Percentiles rank a stretch among this genome's conserved stretches.
Conservation (phyloP, 1,284 basidiomycete genomes). For the Apiotrichum domesticum region DNA sequence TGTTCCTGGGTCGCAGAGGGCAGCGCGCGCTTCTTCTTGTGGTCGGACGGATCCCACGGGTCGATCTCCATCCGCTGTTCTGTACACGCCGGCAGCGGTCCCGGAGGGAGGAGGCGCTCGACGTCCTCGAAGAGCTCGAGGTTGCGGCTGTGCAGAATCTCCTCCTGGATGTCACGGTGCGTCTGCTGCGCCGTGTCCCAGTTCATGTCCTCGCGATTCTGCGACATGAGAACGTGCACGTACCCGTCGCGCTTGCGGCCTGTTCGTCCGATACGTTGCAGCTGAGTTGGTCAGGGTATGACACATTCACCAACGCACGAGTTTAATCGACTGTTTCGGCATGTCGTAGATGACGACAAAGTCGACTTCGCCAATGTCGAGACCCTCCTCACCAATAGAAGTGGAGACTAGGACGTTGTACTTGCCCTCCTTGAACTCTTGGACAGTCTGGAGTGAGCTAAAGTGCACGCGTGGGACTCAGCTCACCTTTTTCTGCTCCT, state of each 20-base stretch:
- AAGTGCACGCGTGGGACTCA: slow-evolving; percentile 45
- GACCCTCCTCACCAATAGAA: slow-evolving; percentile 94
- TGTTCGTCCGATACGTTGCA: slow-evolving; percentile 93
- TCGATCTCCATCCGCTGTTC: slow-evolving; percentile 65
- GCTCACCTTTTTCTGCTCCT: slow-evolving; percentile 77
- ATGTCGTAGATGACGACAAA: slow-evolving; percentile 95
- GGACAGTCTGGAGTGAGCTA: slow-evolving; percentile 50
- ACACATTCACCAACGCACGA: slow-evolving; percentile 56
- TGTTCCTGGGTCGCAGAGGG: slow-evolving; percentile 13
- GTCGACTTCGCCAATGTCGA: slow-evolving; percentile 99
- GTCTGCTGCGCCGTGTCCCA: slow-evolving; percentile 83
- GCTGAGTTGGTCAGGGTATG: slow-evolving; percentile 49
- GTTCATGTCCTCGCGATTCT: slow-evolving; percentile 84
- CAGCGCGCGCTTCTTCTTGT: slow-evolving; percentile 25
- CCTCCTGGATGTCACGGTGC: slow-evolving; percentile 83
- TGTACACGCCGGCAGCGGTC: slow-evolving; percentile 67
- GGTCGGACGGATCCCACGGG: slow-evolving; percentile 40
- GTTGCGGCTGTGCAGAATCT: slow-evolving; percentile 75
- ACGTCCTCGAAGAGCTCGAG: slow-evolving; percentile 92
- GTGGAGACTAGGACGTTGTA: slow-evolving; percentile 94
- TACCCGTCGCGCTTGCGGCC: slow-evolving; percentile 86
- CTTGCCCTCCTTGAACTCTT: slow-evolving; percentile 77
- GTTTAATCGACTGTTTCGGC: slow-evolving; percentile 91
- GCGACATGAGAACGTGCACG: slow-evolving; percentile 88
- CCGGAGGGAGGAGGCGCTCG: slow-evolving; percentile 71